Percentiles rank a stretch among this genome's conserved stretches.
These are phyloP conservation scores for Colletotrichum lentis DNA, from an alignment of 2,329 filamentous ascomycete genomes.

Conservation along the genomic window DNA sequence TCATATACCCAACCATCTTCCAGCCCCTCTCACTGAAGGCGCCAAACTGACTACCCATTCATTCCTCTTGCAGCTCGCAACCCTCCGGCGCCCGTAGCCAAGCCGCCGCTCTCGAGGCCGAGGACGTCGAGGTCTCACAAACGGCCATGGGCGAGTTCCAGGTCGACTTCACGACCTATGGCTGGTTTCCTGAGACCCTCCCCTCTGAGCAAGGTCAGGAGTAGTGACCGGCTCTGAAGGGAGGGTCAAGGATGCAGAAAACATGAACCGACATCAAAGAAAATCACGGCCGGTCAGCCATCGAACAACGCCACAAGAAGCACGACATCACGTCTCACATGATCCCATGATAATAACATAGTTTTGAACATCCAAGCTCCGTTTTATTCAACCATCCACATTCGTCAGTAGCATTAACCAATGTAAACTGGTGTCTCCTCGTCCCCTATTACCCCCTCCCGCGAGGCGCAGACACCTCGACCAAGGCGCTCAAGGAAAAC, in stretches of 20 bases:
- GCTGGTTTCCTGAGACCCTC: slow-evolving; percentile 63
- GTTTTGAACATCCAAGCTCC: slow-evolving; percentile 3
- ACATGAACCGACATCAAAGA: background rate
- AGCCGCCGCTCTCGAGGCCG: slow-evolving; percentile 58
- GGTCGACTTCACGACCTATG: slow-evolving; percentile 61
- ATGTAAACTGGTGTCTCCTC: slow-evolving; percentile 15
- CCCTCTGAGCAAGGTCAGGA: slow-evolving; percentile 54
- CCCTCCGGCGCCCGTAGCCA: slow-evolving; percentile 60
- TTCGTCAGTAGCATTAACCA: slow-evolving; percentile 32
- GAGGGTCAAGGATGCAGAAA: too few species aligned
- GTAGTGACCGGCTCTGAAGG: background rate
- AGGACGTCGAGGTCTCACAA: slow-evolving; percentile 61
- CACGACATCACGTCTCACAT: background rate
- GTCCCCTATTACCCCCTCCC: slow-evolving; percentile 3
- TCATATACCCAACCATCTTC: background rate
- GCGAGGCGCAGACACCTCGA: background rate
- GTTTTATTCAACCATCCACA: slow-evolving; percentile 29
- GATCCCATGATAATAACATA: background rate
- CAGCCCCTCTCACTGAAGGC: background rate
- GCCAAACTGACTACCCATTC: background rate
- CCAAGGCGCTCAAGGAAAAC: background rate
- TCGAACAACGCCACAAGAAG: background rate
- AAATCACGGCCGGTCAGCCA: background rate
- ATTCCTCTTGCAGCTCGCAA: slow-evolving; percentile 52
- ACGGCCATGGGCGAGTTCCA: slow-evolving; percentile 60